A percentile compares a stretch with the other conserved stretches of the same genome.
phyloP scores from a whole-genome alignment of 2,329 filamentous ascomycete species.

The Fusarium piperis region DNA sequence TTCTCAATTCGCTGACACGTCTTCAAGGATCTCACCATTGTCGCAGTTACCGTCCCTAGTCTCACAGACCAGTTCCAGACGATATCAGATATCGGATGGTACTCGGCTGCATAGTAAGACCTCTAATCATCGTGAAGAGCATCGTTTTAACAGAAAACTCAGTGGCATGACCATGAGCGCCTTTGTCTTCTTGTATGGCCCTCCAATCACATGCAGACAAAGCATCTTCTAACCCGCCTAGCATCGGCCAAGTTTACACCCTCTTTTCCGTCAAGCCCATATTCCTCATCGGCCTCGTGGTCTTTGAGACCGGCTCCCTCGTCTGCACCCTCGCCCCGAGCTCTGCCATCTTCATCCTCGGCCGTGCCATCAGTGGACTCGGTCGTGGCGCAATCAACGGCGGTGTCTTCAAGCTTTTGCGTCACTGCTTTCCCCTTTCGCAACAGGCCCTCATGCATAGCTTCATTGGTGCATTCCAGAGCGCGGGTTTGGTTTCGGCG shows the following conservation, averaged over 20 bases:
- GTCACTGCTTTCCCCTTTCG: slow-evolving; percentile 33
- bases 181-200: slow-evolving; percentile 34
- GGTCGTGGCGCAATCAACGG: slow-evolving; percentile 42
- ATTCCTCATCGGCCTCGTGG: slow-evolving; percentile 41
- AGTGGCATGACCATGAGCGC: slow-evolving; percentile 40
- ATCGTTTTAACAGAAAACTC: background rate
- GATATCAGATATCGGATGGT: slow-evolving; percentile 40
- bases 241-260: slow-evolving; percentile 46
- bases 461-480: slow-evolving; percentile 31
- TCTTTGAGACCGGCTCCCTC: slow-evolving; percentile 48
- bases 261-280: slow-evolving; percentile 44
- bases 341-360: slow-evolving; percentile 49
- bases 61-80: slow-evolving; percentile 40
- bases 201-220: accelerated
- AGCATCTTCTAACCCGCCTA: background rate
- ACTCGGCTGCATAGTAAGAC: slow-evolving; percentile 38
- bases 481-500: slow-evolving; percentile 29
- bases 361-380: slow-evolving; percentile 49
- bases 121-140: accelerated
- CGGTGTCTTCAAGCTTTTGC: slow-evolving; percentile 37
- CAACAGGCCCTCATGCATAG: slow-evolving; percentile 35
- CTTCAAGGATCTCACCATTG: slow-evolving; percentile 33
- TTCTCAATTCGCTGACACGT: background rate
- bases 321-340: slow-evolving; percentile 49
- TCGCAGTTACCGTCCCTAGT: slow-evolving; percentile 36